Evolutionary conservation across 2,329 filamentous ascomycete genomes (phyloP).

Genomic region (Xylaria polymorpha): DNA sequence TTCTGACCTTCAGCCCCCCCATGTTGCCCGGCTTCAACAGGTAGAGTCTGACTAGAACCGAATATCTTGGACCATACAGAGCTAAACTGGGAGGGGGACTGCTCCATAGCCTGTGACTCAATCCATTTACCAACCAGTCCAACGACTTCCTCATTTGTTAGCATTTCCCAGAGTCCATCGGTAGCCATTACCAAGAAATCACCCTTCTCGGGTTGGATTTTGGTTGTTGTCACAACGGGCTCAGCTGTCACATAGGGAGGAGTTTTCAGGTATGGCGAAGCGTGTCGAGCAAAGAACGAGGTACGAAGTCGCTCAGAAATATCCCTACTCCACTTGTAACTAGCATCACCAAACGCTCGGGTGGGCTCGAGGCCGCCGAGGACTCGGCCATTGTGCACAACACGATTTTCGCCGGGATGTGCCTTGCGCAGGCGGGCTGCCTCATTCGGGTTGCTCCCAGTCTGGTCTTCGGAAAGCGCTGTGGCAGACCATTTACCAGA

Average conservation of each 20-base stretch:
- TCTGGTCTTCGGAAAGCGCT: slow-evolving; percentile 91
- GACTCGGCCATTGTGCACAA: slow-evolving; percentile 89
- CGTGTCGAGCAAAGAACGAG: slow-evolving; percentile 87
- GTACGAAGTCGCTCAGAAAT: slow-evolving; percentile 84
- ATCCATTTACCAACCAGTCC: slow-evolving; percentile 97
- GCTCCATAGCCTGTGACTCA: slow-evolving; percentile 73
- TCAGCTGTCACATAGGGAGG: slow-evolving; percentile 98
- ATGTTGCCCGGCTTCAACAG: slow-evolving; percentile 74
- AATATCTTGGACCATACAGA: slow-evolving; percentile 75
- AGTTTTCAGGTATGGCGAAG: slow-evolving; percentile 82
- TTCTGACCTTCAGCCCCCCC: slow-evolving; percentile 75
- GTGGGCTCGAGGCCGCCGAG: slow-evolving; percentile 92
- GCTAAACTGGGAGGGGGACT: slow-evolving; percentile 73
- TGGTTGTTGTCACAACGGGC: slow-evolving; percentile 91
- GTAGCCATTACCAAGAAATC: slow-evolving; percentile 98
- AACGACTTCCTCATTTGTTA: slow-evolving; percentile 97
- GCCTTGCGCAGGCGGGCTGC: slow-evolving; percentile 83
- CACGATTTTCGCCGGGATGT: slow-evolving; percentile 89
- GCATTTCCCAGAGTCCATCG: slow-evolving; percentile 98
- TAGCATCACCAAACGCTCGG: slow-evolving; percentile 93
- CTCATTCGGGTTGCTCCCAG: slow-evolving; percentile 87
- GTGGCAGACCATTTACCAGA: slow-evolving; percentile 95
- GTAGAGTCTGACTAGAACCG: slow-evolving; percentile 69
- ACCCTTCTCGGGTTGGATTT: slow-evolving; percentile 87
- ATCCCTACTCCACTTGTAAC: slow-evolving; percentile 94